Base-by-base conservation (phyloP, 2,329 filamentous ascomycete genomes). In the Lasiodiplodia sp. region DNA sequence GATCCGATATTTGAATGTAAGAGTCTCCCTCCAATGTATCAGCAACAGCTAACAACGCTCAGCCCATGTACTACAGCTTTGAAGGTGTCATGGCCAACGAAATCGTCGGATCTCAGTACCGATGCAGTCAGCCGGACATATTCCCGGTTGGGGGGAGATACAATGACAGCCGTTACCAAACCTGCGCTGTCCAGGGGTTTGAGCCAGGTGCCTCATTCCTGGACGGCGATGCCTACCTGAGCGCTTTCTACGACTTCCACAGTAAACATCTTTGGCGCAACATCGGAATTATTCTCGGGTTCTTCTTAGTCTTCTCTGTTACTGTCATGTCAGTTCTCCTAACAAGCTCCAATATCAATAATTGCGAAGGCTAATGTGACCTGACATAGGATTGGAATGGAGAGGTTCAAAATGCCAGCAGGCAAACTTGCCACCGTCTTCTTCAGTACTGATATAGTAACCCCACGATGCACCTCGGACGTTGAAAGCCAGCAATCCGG, bases 51-150 rank as follows among this genome's bases (percentile, higher is more conserved):
- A 28, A 53, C 51, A 25, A 31, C 25, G 8, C 12, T 23, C 31
- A 56, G 53, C 53, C 53, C 18, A 56, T 56, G 18, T 56, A 56
- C 31, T 56, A 56, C 31, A n/a, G 28, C 28, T 56, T n/a, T 28
- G 53, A 56, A 37, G 53, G 31, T 18, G 12, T 56, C 31, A 34
- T 56, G 18, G 18, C 7, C 31, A 56, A 56, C 31, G 53, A 58
- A 12, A 14, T 44, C 1, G 34, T 21, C 18, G 53, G 53, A 2
- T n/a, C 18, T 3, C 53, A 21, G 3, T 56, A 56, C 34, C 53
- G 18, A 7, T 56, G 53, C 11, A 56, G 53, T 18, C 18, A 56
- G 3, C 53, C 10, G 1, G 53, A 56, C 31, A 56, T 31, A 4
- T 5, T 56, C 18, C 53, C 53, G 3, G 31, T 56, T n/a, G 53